phyloP scores from a whole-genome alignment of 108 stramenopile genomes.

The Stephanodiscus triporus region DNA sequence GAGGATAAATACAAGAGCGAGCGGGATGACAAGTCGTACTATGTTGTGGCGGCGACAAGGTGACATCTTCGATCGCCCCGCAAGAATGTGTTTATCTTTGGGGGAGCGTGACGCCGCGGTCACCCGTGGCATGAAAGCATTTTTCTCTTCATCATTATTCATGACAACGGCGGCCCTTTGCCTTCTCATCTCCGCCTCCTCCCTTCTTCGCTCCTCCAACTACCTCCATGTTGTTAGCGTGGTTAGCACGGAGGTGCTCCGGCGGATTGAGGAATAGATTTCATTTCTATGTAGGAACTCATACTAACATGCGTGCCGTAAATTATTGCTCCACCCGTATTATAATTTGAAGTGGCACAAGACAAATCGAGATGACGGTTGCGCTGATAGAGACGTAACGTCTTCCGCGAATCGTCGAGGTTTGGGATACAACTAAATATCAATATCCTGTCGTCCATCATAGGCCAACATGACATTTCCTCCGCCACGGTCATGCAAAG shows the following conservation, averaged over 20 bases:
- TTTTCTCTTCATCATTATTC: background rate
- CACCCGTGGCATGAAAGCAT: background rate
- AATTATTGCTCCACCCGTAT: no score
- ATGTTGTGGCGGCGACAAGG: background rate
- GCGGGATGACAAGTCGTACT: background rate
- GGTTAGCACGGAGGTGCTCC: no score
- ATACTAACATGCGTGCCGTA: no score
- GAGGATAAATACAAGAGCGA: background rate
- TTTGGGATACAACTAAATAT: no score
- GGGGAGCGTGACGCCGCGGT: background rate
- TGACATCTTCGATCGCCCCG: background rate
- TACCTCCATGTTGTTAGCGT: background rate
- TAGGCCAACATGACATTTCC: background rate
- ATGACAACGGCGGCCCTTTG: background rate
- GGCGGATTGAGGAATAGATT: no score
- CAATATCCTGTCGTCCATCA: no score
- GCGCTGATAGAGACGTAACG: no score
- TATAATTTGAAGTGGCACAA: no score
- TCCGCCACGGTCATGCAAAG: background rate
- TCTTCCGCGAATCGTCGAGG: no score
- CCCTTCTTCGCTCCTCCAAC: background rate
- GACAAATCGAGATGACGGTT: no score
- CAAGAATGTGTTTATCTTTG: background rate
- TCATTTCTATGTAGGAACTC: no score
- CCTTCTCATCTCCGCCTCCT: background rate